Base-by-base conservation (phyloP, 2,329 filamentous ascomycete species). In the Fusarium austroafricanum region DNA sequence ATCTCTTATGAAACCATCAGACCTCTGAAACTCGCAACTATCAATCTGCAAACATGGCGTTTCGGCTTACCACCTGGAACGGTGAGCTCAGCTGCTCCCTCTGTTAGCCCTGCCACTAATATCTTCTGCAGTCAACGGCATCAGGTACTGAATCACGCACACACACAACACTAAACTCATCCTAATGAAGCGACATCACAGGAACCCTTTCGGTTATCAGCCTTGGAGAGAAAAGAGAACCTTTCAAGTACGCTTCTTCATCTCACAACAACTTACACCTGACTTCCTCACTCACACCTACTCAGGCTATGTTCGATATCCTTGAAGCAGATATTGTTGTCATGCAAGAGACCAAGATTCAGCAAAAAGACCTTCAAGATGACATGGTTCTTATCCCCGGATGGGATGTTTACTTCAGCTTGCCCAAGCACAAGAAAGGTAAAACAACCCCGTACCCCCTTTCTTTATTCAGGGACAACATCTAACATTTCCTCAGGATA, bases 301-400 rank as follows among this genome's bases (percentile, higher is more conserved):
- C 47, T 3, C 61, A 93, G 90, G 86, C 90, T 69, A 98, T 98
- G 96, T 98, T 99, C 79, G 92, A 97, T 71, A 92, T 91, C 42
- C 86, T 99, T 9, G 92, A 96, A 77, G 90, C 94, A 53, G 96
- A 99, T 77, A 96, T 99, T 67, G 89, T 98, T 18, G 86, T 97
- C 60, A 94, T 98, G 83, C 96, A 99, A 78, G 96, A 98, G 79
- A 90, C 93, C 42, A 99, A 98, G 80, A 97, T 98, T 39, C 96
- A 98, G 76, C 87, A 91, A 58, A 97, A 97, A 76, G 94, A 97
- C 71, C 83, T 99, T 2, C 86, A 85, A 39, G 96, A 98, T 84
- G 96, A 98, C 72, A 98, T 98, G 93, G 94, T 98, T 11, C 83
- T 98, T 33, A 89, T 98, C 0, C 89, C 92, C 0, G 96, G 96